A percentile compares a stretch with the other conserved stretches of the same genome.
phyloP scores from a whole-genome alignment of 805 yeast species.

The Cephaloascus fragrans region DNA sequence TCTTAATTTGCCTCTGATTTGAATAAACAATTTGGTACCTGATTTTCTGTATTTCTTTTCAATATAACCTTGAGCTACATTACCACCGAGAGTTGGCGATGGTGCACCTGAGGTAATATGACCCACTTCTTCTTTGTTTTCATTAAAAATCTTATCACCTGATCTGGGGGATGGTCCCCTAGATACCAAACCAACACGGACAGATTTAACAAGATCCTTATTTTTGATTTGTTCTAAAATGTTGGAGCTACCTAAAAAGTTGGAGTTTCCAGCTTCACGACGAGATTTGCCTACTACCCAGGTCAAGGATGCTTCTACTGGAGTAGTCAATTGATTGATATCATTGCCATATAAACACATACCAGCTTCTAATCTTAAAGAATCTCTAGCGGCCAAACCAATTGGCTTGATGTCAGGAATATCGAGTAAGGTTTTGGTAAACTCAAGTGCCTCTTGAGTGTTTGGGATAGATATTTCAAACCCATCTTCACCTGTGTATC shows the following conservation, averaged over 20 bases:
- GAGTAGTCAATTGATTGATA: constrained; percentile 67
- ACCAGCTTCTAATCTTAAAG: constrained; percentile 93
- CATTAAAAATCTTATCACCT: constrained; percentile 50
- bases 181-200: constrained; percentile 65
- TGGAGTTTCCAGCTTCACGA: constrained; percentile 21
- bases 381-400: constrained; percentile 97
- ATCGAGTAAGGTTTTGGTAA: constrained; percentile 51
- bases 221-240: constrained; percentile 65
- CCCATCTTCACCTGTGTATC: constrained; percentile 98
- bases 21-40: constrained; percentile 64
- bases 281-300: constrained; percentile 87
- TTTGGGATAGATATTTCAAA: constrained; percentile 81
- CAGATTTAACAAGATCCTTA: constrained; percentile 40
- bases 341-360: constrained; percentile 97
- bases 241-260: constrained; percentile 68
- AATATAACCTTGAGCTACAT: constrained; percentile 88
- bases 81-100: constrained; percentile 54
- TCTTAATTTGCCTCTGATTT: constrained; percentile 76
- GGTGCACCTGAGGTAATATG: constrained; percentile 55
- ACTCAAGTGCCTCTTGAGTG: constrained; percentile 39
- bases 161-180: constrained; percentile 93
- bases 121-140: constrained; percentile 41
- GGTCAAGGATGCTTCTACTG: constrained; percentile 79
- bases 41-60: constrained; percentile 60
- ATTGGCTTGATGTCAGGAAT: constrained; percentile 64